Percentiles rank a stretch among this genome's conserved stretches.
Evolutionary conservation across 306 rosid genomes (phyloP).

Genomic region (Acacia crassicarpa): DNA sequence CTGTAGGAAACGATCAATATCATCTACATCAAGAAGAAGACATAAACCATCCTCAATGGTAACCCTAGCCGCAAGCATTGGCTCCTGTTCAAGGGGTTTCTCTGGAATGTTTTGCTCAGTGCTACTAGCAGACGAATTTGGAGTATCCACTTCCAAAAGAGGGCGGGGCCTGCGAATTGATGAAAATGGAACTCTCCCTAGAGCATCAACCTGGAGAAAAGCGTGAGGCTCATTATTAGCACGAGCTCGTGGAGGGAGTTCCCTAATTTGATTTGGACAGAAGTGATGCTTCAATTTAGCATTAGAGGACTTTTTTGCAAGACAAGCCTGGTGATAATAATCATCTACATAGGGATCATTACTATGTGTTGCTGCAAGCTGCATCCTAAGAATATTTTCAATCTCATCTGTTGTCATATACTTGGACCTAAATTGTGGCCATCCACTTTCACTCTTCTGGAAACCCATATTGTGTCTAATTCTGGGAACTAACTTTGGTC

Average conservation of each 20-base stretch:
- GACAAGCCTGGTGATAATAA: conserved; percentile 92
- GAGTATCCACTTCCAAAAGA: conserved; percentile 93
- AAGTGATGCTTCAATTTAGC: conserved; percentile 90
- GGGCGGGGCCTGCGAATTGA: conserved; percentile 99
- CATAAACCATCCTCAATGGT: conserved; percentile 89
- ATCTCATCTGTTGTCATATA: conserved; percentile 83
- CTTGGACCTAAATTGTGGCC: conserved; percentile 85
- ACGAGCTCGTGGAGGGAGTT: conserved; percentile 78
- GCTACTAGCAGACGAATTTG: conserved; percentile 54
- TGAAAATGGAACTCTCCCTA: conserved; percentile 98
- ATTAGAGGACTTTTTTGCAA: conserved; percentile 73
- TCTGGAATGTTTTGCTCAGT: conserved; percentile 70
- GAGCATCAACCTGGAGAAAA: conserved; percentile 98
- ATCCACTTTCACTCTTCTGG: conserved; percentile 61
- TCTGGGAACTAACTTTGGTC: conserved; percentile 58
- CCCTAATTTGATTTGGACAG: conserved; percentile 85
- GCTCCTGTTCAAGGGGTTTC: conserved; percentile 98
- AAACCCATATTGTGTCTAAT: conserved; percentile 54
- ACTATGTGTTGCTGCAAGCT: conserved; percentile 92
- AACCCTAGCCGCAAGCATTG: conserved; percentile 94
- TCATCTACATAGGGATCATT: conserved; percentile 99
- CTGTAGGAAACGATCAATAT: conserved; percentile 87
- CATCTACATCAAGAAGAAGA: conserved; percentile 95
- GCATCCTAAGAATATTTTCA: conserved; percentile 89
- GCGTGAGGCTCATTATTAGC: conserved; percentile 89